Conservation (phyloP, 2,329 filamentous ascomycete genomes). For the Moelleriella libera region DNA sequence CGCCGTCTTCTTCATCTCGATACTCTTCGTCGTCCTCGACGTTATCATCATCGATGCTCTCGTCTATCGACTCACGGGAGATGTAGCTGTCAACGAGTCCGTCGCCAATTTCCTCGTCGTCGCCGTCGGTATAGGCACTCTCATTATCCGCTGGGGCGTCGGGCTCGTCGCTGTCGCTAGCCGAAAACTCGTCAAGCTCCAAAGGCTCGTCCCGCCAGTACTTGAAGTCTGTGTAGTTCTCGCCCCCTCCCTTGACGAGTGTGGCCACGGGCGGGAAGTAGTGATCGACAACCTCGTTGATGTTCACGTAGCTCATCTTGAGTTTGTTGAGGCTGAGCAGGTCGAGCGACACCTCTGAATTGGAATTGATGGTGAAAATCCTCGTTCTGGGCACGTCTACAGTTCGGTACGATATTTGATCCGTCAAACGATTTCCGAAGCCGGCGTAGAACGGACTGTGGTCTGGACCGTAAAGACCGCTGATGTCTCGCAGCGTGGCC, state of each 20-base stretch:
- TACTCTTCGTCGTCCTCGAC: slow-evolving; percentile 24
- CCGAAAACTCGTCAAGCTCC: slow-evolving; percentile 78
- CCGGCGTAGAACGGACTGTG: slow-evolving; percentile 87
- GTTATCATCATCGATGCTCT: slow-evolving; percentile 22
- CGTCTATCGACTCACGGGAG: slow-evolving; percentile 33
- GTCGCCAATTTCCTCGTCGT: slow-evolving; percentile 22
- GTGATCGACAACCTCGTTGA: slow-evolving; percentile 94
- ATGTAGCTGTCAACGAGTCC: slow-evolving; percentile 42
- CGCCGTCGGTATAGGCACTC: slow-evolving; percentile 28
- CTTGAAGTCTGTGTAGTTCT: slow-evolving; percentile 92
- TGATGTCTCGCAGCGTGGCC: slow-evolving; percentile 90
- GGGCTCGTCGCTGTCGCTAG: slow-evolving; percentile 54
- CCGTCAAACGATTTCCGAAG: slow-evolving; percentile 91
- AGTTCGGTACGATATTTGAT: slow-evolving; percentile 88
- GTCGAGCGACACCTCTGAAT: slow-evolving; percentile 88
- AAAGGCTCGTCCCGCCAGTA: slow-evolving; percentile 85
- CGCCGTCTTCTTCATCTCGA: slow-evolving; percentile 19
- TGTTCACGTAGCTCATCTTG: slow-evolving; percentile 92
- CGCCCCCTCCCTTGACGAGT: slow-evolving; percentile 75
- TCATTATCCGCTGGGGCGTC: slow-evolving; percentile 31
- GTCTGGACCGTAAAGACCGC: slow-evolving; percentile 66
- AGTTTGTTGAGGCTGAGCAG: slow-evolving; percentile 84
- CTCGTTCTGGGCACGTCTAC: slow-evolving; percentile 89
- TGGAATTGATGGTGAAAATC: slow-evolving; percentile 98
- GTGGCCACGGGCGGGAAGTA: slow-evolving; percentile 90